phyloP scores from a whole-genome alignment of 2,329 filamentous ascomycete genomes.

The Botrytis hyacinthi region DNA sequence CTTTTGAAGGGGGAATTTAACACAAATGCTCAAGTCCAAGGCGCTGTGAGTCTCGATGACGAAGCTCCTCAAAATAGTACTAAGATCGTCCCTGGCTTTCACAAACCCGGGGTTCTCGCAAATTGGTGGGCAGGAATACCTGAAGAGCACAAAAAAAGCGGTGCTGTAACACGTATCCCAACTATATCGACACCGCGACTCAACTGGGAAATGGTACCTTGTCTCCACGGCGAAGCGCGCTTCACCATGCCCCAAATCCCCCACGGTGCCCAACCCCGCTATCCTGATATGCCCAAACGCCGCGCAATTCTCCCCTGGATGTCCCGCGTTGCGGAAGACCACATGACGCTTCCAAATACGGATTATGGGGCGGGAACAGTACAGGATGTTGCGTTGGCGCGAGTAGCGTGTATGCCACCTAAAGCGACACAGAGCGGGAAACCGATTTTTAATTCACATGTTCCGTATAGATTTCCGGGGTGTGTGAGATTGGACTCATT shows the following conservation, averaged over 20 bases:
- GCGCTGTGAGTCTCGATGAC: background rate
- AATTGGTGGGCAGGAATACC: background rate
- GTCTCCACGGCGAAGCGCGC: background rate
- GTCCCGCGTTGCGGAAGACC: background rate
- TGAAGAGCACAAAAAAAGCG: background rate
- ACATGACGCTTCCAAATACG: background rate
- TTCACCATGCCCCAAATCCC: background rate
- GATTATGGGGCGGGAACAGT: background rate
- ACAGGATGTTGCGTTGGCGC: background rate
- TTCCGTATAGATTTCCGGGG: background rate
- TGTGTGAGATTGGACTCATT: background rate
- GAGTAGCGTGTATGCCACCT: background rate
- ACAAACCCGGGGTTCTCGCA: background rate
- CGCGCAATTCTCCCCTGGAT: background rate
- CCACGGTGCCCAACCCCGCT: background rate
- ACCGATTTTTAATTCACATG: background rate
- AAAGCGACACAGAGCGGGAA: background rate
- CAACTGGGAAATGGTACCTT: background rate
- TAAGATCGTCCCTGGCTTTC: slow-evolving; percentile 6
- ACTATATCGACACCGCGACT: background rate
- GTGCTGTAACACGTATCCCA: background rate
- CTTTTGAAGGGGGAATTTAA: background rate
- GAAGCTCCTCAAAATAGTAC: background rate
- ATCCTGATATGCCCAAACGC: background rate
- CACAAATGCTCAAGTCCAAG: background rate